Percentiles rank a stretch among this genome's conserved stretches.
These are phyloP conservation scores for Lodderomyces beijingensis DNA, from an alignment of 1,139 yeast species.

Conservation along the genomic window DNA sequence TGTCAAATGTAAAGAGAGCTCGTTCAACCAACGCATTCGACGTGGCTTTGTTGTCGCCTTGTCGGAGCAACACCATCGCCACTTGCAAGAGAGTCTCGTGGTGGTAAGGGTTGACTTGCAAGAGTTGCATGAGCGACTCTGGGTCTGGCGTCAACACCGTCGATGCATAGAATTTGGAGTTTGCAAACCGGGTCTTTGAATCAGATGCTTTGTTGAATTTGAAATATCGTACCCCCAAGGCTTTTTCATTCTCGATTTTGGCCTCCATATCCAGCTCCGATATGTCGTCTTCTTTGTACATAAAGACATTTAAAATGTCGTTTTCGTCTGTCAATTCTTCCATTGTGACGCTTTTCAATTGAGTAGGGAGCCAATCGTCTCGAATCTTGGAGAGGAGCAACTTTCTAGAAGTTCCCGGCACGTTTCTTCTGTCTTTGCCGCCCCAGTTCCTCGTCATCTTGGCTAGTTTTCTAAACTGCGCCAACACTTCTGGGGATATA, in stretches of 20 bases:
- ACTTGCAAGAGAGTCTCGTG: constrained; percentile 77
- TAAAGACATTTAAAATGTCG: constrained; percentile 30
- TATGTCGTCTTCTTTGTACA: constrained; percentile 41
- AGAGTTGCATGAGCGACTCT: constrained; percentile 54
- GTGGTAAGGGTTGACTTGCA: constrained; percentile 67
- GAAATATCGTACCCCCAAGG: constrained; percentile 53
- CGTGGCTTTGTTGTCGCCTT: constrained; percentile 66
- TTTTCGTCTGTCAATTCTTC: constrained; percentile 46
- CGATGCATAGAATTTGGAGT: constrained; percentile 61
- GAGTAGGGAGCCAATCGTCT: constrained; percentile 79
- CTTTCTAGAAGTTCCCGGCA: constrained; percentile 71
- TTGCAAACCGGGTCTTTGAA: constrained; percentile 42
- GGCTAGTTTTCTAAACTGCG: constrained; percentile 58
- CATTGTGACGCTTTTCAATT: constrained; percentile 61
- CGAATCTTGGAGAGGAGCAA: constrained; percentile 65
- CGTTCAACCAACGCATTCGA: constrained; percentile 72
- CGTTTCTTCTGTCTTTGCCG: constrained; percentile 66
- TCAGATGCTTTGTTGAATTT: constrained; percentile 41
- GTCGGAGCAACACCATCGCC: constrained; percentile 69
- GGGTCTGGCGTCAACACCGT: constrained; percentile 72
- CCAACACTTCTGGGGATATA: constrained; percentile 61
- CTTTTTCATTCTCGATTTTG: constrained; percentile 42
- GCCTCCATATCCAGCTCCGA: constrained; percentile 23
- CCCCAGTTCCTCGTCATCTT: constrained; percentile 76
- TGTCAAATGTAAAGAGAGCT: constrained; percentile 74